Conservation (phyloP, 2,329 filamentous ascomycete genomes). For the Eurotiales sp. region DNA sequence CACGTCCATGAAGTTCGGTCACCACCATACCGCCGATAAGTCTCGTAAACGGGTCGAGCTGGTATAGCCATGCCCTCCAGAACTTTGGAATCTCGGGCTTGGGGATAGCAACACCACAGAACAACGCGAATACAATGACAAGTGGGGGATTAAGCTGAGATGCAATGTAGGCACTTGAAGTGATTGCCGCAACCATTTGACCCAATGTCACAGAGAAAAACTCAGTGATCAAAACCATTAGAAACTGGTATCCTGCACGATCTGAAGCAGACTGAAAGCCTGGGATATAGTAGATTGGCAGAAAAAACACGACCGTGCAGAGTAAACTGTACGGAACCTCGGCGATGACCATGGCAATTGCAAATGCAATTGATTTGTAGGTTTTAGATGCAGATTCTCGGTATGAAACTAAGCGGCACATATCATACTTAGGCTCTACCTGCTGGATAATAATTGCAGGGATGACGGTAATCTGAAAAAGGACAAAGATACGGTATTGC, state of each 20-base stretch:
- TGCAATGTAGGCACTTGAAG: slow-evolving; percentile 73
- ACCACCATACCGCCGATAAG: slow-evolving; percentile 77
- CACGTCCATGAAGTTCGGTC: slow-evolving; percentile 66
- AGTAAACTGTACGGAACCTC: slow-evolving; percentile 81
- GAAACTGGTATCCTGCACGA: slow-evolving; percentile 79
- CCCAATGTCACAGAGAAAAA: slow-evolving; percentile 78
- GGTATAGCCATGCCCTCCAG: slow-evolving; percentile 76
- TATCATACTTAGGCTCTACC: slow-evolving; percentile 78
- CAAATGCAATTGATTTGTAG: slow-evolving; percentile 77
- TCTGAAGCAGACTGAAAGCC: slow-evolving; percentile 61
- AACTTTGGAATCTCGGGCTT: slow-evolving; percentile 72
- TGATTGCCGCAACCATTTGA: slow-evolving; percentile 72
- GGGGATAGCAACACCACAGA: slow-evolving; percentile 84
- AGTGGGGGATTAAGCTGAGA: slow-evolving; percentile 77
- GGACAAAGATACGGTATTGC: slow-evolving; percentile 83
- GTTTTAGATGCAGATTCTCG: slow-evolving; percentile 82
- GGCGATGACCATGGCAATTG: slow-evolving; percentile 70
- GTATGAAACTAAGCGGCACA: slow-evolving; percentile 78
- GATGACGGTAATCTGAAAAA: slow-evolving; percentile 81
- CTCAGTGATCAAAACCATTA: slow-evolving; percentile 79
- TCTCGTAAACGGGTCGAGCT: slow-evolving; percentile 78
- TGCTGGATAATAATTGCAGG: slow-evolving; percentile 79
- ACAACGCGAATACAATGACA: slow-evolving; percentile 76
- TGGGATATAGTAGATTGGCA: slow-evolving; percentile 81
- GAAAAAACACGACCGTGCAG: slow-evolving; percentile 75